Percentiles rank a stretch among this genome's conserved stretches.
Conservation (phyloP, 768 basidiomycete genomes). For the Serendipita sp. region DNA sequence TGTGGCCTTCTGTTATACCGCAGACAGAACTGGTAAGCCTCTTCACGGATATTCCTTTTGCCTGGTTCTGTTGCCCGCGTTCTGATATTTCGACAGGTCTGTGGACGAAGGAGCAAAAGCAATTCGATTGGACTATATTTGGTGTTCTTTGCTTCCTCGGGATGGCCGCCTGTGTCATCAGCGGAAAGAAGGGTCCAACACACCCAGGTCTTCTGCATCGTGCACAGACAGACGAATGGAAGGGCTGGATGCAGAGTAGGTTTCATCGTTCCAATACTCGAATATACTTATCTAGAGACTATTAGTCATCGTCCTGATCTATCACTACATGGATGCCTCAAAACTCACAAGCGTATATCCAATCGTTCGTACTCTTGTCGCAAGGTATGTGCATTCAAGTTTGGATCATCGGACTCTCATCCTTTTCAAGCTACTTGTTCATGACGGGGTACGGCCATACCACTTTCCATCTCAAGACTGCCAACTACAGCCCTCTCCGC, state of each 20-base stretch:
- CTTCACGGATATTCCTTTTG: too few relatives aligned
- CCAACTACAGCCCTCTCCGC: slow-evolving; percentile 65
- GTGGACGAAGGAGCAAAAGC: slow-evolving; percentile 83
- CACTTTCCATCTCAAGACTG: slow-evolving; percentile 77
- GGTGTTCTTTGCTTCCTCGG: slow-evolving; percentile 35
- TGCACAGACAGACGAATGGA: slow-evolving; percentile 94
- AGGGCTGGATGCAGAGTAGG: slow-evolving; percentile 95
- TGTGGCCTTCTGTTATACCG: slow-evolving; percentile 51
- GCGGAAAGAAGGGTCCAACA: slow-evolving; percentile 54
- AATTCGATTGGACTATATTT: slow-evolving; percentile 56
- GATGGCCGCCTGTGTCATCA: slow-evolving; percentile 42
- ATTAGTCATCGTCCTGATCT: slow-evolving; percentile 74
- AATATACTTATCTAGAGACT: not conserved
- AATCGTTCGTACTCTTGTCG: slow-evolving; percentile 73
- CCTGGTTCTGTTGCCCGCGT: not conserved
- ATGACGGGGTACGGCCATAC: slow-evolving; percentile 91
- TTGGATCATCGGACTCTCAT: not conserved
- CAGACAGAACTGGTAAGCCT: slow-evolving; percentile 52
- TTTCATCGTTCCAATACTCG: not conserved
- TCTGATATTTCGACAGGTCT: slow-evolving; percentile 17
- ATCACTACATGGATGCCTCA: slow-evolving; percentile 82
- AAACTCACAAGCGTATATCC: slow-evolving; percentile 89
- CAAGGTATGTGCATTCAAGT: slow-evolving; percentile 42
- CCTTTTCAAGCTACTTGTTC: slow-evolving; percentile 25
- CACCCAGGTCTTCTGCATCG: slow-evolving; percentile 81